Evolutionary conservation across 352 stramenopile genomes (phyloP), one percentile per base, ranked within the genome.

Genomic region (Pythium guiyangense): DNA sequence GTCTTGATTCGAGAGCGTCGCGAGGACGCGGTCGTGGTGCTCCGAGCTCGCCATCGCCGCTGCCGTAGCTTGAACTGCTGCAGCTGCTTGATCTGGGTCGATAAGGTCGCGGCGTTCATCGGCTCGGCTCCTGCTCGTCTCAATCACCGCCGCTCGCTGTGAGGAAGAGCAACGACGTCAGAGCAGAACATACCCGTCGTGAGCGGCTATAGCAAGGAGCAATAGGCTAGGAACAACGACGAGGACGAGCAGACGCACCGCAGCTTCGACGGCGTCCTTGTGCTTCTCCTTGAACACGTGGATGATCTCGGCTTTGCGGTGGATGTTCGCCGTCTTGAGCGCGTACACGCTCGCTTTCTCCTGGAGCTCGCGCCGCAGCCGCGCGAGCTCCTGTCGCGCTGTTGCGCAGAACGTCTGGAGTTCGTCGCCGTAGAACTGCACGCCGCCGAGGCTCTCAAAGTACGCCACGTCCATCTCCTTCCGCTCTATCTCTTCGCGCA

Each of bases 381-480:
- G 29, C 6, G 44, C 49, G 6, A 90, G 48, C 12, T 86, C 75
- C 8, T 49, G 27, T 1, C 61, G 64, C 4, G 76, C 76, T 45
- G 83, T 77, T 2, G 14, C 40, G 4, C 57, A 67, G 46, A 89
- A 86, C n/a, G 75, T 67, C 14, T 55, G 47, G 6, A 90, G 51
- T 45, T 90, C 77, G 29, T 74, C 55, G 4, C 64, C 60, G 27
- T 77, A 86, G 5, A 74, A 63, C 60, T 88, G 77, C 14, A 90
- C 59, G 20, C 82, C 73, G 0, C 67, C 59, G 43, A 86, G 73
- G 51, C 76, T 92, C 57, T 92, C 82, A 35, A 88, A 88, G 43
- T 84, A 88, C 22, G 82, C 82, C 11, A 89, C 55, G 53, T 92
- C 79, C 82, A 92, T 92, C 44, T 80, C 68, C 48, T 89, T 88